phyloP scores from a whole-genome alignment of 371 early-diverging fungal genomes.

The Chytridium lagenaria region DNA sequence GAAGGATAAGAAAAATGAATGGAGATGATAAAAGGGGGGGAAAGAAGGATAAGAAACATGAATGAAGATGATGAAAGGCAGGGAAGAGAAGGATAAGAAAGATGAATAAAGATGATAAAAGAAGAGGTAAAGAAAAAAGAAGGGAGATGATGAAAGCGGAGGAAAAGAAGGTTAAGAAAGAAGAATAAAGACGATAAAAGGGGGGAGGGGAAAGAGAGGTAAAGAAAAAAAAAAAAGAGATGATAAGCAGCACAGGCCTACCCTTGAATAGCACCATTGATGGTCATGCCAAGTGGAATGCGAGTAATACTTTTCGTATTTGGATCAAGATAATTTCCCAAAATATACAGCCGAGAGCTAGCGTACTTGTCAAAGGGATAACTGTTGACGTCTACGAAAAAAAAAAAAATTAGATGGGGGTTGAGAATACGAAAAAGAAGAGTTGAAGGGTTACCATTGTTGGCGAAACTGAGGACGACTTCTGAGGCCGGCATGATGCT shows the following conservation, averaged over 20 bases:
- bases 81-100: too few relatives aligned
- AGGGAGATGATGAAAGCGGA: too few relatives aligned
- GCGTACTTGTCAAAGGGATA: slow-evolving; percentile 40
- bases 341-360: not conserved
- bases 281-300: slow-evolving; percentile 21
- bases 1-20: too few relatives aligned
- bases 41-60: too few relatives aligned
- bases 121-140: too few relatives aligned
- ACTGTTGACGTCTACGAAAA: slow-evolving; percentile 28
- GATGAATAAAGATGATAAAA: too few relatives aligned
- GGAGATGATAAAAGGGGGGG: too few relatives aligned
- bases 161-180: too few relatives aligned
- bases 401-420: not conserved
- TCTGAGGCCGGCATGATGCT: slow-evolving; percentile 1
- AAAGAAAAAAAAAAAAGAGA: not conserved
- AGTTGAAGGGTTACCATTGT: not conserved
- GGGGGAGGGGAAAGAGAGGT: not conserved
- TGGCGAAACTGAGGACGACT: not conserved
- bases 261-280: slow-evolving; percentile 23
- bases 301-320: not conserved
- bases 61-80: not conserved
- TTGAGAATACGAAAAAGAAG: not conserved
- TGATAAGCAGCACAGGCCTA: not conserved
- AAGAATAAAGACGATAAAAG: not conserved
- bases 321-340: not conserved